Evolutionary conservation across 352 stramenopile species (phyloP), one percentile per base, ranked within the genome.

Genomic region (Pythium phragmiticola): DNA sequence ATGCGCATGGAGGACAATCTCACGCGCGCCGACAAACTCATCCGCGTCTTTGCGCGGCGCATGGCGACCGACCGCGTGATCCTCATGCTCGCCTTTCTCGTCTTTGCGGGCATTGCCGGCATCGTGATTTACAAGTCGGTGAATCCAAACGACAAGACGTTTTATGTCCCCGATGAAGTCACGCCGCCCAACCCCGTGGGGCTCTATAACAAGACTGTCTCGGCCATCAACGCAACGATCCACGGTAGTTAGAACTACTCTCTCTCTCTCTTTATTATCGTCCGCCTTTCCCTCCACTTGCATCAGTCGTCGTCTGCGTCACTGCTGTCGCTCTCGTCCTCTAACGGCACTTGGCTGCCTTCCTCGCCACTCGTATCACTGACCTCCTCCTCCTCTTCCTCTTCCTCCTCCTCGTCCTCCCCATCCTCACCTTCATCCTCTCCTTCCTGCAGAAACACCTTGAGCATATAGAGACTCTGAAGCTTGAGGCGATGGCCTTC

Each of bases 61-160:
- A 94, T 94, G 84, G 85, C 84, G 13, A 94, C 87, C 16, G 82
- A 95, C 54, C 78, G 82, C 63, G 72, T 95, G 46, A 92, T 95
- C 56, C 61, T 94, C 49, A 70, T 93, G 39, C 83, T 92, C 51
- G 78, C 83, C 23, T 86, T 95, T 28, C 73, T 93, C 14, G 80
- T 93, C 21, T 93, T 95, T 60, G 71, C 78, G 21, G 82, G 78
- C 61, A 92, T 95, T 53, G 83, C 83, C 4, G 83, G 65, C 30
- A 95, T 94, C 59, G 84, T 94, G 28, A 79, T 89, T 43, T 95
- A 94, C 84, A 92, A 91, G 61, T 78, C 84, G 28, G 60, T 90
- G 11, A 77, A 94, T 53, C 87, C 85, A 7, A 69, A 87, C 7
- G 75, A 92, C 70, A 82, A 55, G 37, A 94, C 83, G 28, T 93